These are phyloP conservation scores for Amanita exitialis DNA, from an alignment of 768 basidiomycete species.

Conservation along the genomic window DNA sequence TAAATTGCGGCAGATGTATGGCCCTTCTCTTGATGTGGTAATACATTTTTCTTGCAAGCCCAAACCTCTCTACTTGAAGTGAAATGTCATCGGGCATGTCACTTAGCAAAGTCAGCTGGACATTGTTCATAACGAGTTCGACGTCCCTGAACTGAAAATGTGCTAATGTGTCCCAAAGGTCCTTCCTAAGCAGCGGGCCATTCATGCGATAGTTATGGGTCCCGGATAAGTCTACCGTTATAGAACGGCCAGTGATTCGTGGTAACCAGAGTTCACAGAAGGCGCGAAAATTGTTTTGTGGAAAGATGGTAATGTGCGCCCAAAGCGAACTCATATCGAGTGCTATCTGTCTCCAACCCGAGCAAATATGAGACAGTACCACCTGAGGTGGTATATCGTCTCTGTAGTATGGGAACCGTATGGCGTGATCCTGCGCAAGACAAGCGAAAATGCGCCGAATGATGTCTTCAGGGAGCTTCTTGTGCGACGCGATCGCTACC, in stretches of 20 bases:
- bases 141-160: neutral
- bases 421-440: neutral
- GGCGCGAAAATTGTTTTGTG: neutral
- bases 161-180: neutral
- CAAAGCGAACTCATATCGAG: neutral
- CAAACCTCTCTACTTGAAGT: neutral
- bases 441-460: neutral
- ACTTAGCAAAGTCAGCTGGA: neutral
- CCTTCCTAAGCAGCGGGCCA: neutral
- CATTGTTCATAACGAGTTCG: neutral
- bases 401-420: neutral
- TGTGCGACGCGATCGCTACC: neutral
- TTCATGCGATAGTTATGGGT: neutral
- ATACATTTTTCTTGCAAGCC: neutral
- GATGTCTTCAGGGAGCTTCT: neutral
- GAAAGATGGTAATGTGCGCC: neutral
- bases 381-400: neutral
- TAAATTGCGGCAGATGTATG: neutral
- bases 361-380: neutral
- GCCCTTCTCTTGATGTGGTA: neutral
- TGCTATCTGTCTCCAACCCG: neutral
- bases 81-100: neutral
- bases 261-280: neutral
- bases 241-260: neutral
- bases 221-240: neutral